Percentiles rank a stretch among this genome's conserved stretches.
Evolutionary conservation across 2,329 filamentous ascomycete species (phyloP).

Genomic region (Annulohypoxylon truncatum): DNA sequence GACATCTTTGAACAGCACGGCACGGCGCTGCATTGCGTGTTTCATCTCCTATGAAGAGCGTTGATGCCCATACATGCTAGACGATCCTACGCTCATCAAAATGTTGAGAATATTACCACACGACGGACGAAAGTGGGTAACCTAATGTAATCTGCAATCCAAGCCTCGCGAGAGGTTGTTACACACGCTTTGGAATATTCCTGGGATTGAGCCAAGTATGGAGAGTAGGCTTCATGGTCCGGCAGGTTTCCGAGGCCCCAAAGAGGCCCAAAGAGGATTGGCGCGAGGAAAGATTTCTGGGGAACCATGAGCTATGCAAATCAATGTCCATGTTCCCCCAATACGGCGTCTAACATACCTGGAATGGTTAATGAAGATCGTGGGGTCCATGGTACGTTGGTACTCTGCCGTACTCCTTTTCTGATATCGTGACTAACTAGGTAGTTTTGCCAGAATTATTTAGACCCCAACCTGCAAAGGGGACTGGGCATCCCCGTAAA

Average conservation of each 20-base stretch:
- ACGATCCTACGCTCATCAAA: slow-evolving; percentile 7
- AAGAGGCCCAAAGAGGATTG: slow-evolving; percentile 28
- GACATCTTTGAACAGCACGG: not conserved
- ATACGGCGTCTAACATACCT: slow-evolving; percentile 11
- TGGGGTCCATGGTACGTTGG: slow-evolving; percentile 32
- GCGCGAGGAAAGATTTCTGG: slow-evolving; percentile 29
- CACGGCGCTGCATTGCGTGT: slow-evolving; percentile 13
- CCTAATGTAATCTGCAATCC: slow-evolving; percentile 18
- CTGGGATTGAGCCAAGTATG: slow-evolving; percentile 20
- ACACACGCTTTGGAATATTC: slow-evolving; percentile 19
- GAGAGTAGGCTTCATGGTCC: slow-evolving; percentile 20
- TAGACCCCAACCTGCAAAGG: slow-evolving; percentile 18
- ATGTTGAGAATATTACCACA: slow-evolving; percentile 12
- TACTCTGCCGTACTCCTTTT: slow-evolving; percentile 17
- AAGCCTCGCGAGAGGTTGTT: slow-evolving; percentile 28
- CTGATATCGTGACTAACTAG: slow-evolving; percentile 12
- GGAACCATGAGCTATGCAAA: slow-evolving; percentile 24
- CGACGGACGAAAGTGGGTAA: slow-evolving; percentile 5
- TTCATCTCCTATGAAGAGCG: slow-evolving; percentile 8
- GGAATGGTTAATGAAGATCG: slow-evolving; percentile 27
- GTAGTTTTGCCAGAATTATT: slow-evolving; percentile 17
- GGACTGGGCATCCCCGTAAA: slow-evolving; percentile 21
- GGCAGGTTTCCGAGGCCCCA: slow-evolving; percentile 30
- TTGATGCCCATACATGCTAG: slow-evolving; percentile 14
- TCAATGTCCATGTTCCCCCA: slow-evolving; percentile 10